Percentiles rank a stretch among this genome's conserved stretches.
Conservation (phyloP, 2,329 filamentous ascomycete genomes). For the Neurospora sp. region DNA sequence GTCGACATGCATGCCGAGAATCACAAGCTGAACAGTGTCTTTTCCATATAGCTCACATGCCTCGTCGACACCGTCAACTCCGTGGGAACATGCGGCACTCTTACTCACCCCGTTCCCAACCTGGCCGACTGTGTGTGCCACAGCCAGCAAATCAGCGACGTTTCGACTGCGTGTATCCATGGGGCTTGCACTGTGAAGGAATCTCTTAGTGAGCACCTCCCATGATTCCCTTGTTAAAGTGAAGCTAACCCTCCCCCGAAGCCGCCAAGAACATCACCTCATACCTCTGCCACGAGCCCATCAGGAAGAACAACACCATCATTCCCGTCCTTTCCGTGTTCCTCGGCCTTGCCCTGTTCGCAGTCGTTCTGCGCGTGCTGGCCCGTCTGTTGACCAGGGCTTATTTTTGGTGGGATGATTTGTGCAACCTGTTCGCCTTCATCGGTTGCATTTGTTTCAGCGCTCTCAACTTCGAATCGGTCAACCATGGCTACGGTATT, state of each 20-base stretch:
- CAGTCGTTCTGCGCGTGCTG: constrained; percentile 12
- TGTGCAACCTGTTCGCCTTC: constrained; percentile 14
- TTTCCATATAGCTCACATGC: constrained; percentile 3
- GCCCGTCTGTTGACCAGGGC: constrained; percentile 15
- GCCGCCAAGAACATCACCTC: constrained; percentile 11
- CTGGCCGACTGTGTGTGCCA: constrained; percentile 22
- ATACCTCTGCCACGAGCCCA: constrained; percentile 5
- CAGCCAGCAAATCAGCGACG: constrained; percentile 22
- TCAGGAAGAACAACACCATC: constrained; percentile 4
- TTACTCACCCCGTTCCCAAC: not conserved
- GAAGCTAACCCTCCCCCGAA: constrained; percentile 1
- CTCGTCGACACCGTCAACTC: not conserved
- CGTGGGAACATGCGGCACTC: not conserved
- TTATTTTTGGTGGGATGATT: constrained; percentile 19
- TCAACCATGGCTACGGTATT: constrained; percentile 32
- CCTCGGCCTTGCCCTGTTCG: constrained; percentile 10
- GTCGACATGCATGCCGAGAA: not conserved
- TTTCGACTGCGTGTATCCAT: constrained; percentile 5
- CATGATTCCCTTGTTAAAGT: not conserved
- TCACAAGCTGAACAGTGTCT: not conserved
- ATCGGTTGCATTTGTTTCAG: constrained; percentile 11
- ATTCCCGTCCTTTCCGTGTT: constrained; percentile 12
- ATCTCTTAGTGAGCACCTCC: constrained; percentile 6
- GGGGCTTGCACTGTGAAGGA: constrained; percentile 8
- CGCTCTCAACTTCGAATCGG: constrained; percentile 7